phyloP scores from a whole-genome alignment of 1,284 basidiomycete genomes.

The Naganishia albida region DNA sequence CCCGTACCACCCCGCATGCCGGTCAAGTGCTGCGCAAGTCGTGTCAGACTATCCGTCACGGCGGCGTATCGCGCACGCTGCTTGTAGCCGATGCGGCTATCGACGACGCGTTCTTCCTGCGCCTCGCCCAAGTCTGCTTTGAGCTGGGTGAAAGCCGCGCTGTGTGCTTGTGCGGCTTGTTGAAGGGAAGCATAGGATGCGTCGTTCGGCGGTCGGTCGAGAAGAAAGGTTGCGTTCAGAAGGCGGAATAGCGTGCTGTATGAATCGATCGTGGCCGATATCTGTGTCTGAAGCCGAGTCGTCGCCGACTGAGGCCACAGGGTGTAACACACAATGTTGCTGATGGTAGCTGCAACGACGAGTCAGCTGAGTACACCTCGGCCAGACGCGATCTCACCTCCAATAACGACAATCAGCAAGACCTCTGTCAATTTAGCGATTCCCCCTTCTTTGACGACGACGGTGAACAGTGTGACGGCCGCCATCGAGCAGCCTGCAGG shows the following conservation, averaged over 20 bases:
- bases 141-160: constrained; percentile 80
- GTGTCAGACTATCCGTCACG: constrained; percentile 76
- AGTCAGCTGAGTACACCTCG: background rate
- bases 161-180: constrained; percentile 74
- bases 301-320: constrained; percentile 86
- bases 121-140: constrained; percentile 82
- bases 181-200: constrained; percentile 66
- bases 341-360: constrained; percentile 59
- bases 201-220: constrained; percentile 59
- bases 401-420: constrained; percentile 73
- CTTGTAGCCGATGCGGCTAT: constrained; percentile 55
- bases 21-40: constrained; percentile 86
- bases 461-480: constrained; percentile 78
- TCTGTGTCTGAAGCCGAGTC: constrained; percentile 72
- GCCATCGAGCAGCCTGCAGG: constrained; percentile 81
- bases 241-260: constrained; percentile 80
- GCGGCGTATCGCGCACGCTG: constrained; percentile 72
- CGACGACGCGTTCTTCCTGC: constrained; percentile 72
- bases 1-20: constrained; percentile 79
- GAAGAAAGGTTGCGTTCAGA: constrained; percentile 77
- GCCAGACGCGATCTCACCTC: constrained; percentile 50
- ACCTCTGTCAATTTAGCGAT: constrained; percentile 71
- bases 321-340: constrained; percentile 78
- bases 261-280: constrained; percentile 80
- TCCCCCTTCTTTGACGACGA: constrained; percentile 88